Evolutionary conservation across 768 basidiomycete species (phyloP).

Genomic region (Gymnopilus junonius): DNA sequence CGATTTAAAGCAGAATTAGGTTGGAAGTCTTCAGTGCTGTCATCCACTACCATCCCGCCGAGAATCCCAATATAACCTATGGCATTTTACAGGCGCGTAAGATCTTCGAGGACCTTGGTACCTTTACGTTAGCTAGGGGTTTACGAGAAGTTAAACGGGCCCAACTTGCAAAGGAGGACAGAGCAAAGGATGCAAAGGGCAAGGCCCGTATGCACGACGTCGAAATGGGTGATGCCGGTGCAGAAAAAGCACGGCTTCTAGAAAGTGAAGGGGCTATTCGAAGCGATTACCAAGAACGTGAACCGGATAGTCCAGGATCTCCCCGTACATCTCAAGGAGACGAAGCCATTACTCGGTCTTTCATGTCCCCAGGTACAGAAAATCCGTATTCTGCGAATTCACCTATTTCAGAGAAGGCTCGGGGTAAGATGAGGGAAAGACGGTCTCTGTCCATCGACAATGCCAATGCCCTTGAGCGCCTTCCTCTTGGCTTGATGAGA

Average conservation of each 20-base stretch:
- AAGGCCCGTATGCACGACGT: slow-evolving; percentile 39
- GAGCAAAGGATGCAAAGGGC: slow-evolving; percentile 44
- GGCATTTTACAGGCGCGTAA: slow-evolving; percentile 84
- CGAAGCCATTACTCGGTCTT: slow-evolving; percentile 41
- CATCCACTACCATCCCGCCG: slow-evolving; percentile 74
- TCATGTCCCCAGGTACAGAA: slow-evolving; percentile 49
- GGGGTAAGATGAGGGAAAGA: slow-evolving; percentile 89
- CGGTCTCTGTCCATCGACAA: slow-evolving; percentile 57
- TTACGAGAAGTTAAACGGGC: slow-evolving; percentile 82
- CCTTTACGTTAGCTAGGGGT: slow-evolving; percentile 86
- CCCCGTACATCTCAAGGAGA: slow-evolving; percentile 28
- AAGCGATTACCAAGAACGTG: slow-evolving; percentile 22
- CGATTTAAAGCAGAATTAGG: slow-evolving; percentile 40
- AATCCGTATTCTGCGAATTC: slow-evolving; percentile 34
- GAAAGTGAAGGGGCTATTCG: slow-evolving; percentile 49
- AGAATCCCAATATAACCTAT: slow-evolving; percentile 89
- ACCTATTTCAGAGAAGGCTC: slow-evolving; percentile 78
- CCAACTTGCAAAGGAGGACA: slow-evolving; percentile 76
- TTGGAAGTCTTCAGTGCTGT: slow-evolving; percentile 92
- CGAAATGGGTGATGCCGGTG: slow-evolving; percentile 44
- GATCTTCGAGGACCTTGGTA: slow-evolving; percentile 87
- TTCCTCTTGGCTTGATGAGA: slow-evolving; percentile 77
- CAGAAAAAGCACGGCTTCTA: slow-evolving; percentile 72
- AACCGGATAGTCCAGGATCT: slow-evolving; percentile 14
- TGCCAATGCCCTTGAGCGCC: slow-evolving; percentile 60